Evolutionary conservation across 176 grass and related monocot species (phyloP), one percentile per base, ranked within the genome.

Genomic region (Avena insularis): DNA sequence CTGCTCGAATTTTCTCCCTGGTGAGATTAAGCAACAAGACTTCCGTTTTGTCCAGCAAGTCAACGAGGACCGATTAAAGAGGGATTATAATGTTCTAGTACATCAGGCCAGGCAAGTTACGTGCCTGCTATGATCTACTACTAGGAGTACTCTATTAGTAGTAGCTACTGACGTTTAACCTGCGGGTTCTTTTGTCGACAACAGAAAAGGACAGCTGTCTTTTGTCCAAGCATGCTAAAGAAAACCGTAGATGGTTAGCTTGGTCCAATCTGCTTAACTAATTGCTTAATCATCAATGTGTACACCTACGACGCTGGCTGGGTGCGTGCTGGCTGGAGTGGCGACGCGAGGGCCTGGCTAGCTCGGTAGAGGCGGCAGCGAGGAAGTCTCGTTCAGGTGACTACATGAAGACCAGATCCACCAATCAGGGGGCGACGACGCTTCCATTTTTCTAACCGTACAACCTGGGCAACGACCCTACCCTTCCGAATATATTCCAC

Each of bases 361-460:
- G 23, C 63, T 13, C 29, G 29, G 29, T 29, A 29, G 29, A 29
- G 40, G 46, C 60, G 40, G 46, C 60, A 71, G 33, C 17, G 56
- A 85, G 72, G 20, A 74, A 85, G 74, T 86, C 84, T 0, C 19
- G 25, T 89, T 75, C 78, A 45, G 89, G 78, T 84, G 92, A 94
- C 90, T 83, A 31, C 87, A 83, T 12, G 92, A 90, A 85, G 90
- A 94, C 87, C 92, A 90, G 92, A 92, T 86, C 90, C 90, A 94
- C 87, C 87, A 83, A 87, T 87, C 19, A 85, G 84, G 68, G 86
- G 77, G 21, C 33, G 60, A 67, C 61, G n/a, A 73, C 43, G 50
- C 68, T 60, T 77, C 21, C 80, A 66, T 63, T 75, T 78, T 83
- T 86, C 68, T 21, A 74, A 12, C 70, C 38, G 80, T 79, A 88